Conservation (phyloP, 768 basidiomycete genomes). For the Coprinopsis sp. region DNA sequence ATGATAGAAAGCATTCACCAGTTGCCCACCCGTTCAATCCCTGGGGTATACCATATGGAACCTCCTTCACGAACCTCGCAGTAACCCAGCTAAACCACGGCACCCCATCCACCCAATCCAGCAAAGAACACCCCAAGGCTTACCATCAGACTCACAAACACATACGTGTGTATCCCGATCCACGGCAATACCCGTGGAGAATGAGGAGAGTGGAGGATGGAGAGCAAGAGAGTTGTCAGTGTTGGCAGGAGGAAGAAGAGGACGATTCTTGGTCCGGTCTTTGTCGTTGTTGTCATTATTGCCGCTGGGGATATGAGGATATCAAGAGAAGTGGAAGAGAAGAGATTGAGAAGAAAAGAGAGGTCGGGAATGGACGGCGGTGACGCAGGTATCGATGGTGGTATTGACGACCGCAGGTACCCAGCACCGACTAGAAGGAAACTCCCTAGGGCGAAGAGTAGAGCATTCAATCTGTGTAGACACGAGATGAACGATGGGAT, state of each 20-base stretch:
- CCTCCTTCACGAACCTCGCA: no score
- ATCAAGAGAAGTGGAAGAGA: background rate
- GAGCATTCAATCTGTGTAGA: slow-evolving; percentile 70
- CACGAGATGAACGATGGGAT: slow-evolving; percentile 79
- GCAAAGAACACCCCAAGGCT: slow-evolving; percentile 68
- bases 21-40: no score
- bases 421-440: slow-evolving; percentile 57
- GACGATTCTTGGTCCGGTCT: no score
- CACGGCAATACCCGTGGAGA: slow-evolving; percentile 63
- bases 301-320: slow-evolving; percentile 30
- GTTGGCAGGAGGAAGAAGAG: slow-evolving; percentile 47
- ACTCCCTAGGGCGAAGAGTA: slow-evolving; percentile 65
- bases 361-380: slow-evolving; percentile 8
- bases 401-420: slow-evolving; percentile 44
- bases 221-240: no score
- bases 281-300: no score
- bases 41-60: no score
- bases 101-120: slow-evolving; percentile 71
- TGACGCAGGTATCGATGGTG: slow-evolving; percentile 11
- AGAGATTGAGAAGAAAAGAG: slow-evolving; percentile 11
- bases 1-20: no score
- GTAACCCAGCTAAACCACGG: slow-evolving; percentile 36
- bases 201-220: slow-evolving; percentile 64
- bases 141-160: slow-evolving; percentile 63
- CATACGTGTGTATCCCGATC: slow-evolving; percentile 72